Conservation (phyloP, 2,329 filamentous ascomycete genomes). For the Cryoendolithus antarcticus region DNA sequence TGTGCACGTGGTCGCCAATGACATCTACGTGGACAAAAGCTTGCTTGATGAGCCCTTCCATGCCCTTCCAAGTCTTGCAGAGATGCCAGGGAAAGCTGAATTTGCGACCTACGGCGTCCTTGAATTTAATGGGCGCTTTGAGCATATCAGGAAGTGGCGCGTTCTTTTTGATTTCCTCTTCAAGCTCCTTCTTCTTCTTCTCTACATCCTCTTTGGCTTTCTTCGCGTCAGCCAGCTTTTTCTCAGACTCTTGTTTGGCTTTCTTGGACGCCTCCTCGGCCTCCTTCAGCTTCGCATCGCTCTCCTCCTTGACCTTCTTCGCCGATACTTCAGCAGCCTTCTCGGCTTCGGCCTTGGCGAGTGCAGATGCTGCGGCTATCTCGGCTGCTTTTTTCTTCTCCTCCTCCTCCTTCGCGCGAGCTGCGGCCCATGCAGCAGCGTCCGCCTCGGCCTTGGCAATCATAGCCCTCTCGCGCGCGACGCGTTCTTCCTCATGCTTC, state of each 20-base stretch:
- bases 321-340: slow-evolving; percentile 10
- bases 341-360: slow-evolving; percentile 21
- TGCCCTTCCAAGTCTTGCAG: slow-evolving; percentile 52
- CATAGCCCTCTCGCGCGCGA: slow-evolving; percentile 19
- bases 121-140: slow-evolving; percentile 73
- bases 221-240: slow-evolving; percentile 43
- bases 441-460: slow-evolving; percentile 24
- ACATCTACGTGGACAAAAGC: slow-evolving; percentile 36
- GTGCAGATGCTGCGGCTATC: slow-evolving; percentile 26
- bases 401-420: slow-evolving; percentile 34
- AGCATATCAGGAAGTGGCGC: slow-evolving; percentile 39
- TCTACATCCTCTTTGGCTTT: slow-evolving; percentile 39
- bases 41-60: slow-evolving; percentile 37
- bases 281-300: too few relatives aligned
- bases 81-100: slow-evolving; percentile 84
- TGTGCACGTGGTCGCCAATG: slow-evolving; percentile 32
- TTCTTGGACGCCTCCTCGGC: slow-evolving; percentile 38
- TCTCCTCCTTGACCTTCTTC: slow-evolving; percentile 15
- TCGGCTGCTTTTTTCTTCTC: slow-evolving; percentile 35
- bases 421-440: slow-evolving; percentile 17
- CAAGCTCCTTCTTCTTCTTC: slow-evolving; percentile 34
- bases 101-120: slow-evolving; percentile 84
- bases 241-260: slow-evolving; percentile 32
- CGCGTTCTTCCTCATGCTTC: slow-evolving; percentile 28
- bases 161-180: slow-evolving; percentile 34